Conservation (phyloP, 2,329 filamentous ascomycete species). For the Epichloe gansuensis region DNA sequence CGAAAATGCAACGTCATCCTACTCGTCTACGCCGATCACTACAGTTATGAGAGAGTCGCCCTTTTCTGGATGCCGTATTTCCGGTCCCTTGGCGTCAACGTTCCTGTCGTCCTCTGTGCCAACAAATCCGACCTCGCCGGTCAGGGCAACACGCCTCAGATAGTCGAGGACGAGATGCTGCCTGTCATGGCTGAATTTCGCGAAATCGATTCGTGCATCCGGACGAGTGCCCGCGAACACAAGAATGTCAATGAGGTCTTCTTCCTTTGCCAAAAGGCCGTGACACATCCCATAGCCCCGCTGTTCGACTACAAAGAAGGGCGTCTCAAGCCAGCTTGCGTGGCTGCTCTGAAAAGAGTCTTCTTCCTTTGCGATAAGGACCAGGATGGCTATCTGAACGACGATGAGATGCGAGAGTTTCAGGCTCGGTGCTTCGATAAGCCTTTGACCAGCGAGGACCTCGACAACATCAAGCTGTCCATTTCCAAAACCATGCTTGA, state of each 20-base stretch:
- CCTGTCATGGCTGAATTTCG: slow-evolving; percentile 98
- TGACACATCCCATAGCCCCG: slow-evolving; percentile 92
- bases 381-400: slow-evolving; percentile 84
- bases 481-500: slow-evolving; percentile 58
- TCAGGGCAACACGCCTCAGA: slow-evolving; percentile 65
- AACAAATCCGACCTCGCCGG: slow-evolving; percentile 89
- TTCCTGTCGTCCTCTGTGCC: slow-evolving; percentile 90
- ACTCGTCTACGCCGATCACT: slow-evolving; percentile 94
- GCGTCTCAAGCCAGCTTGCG: slow-evolving; percentile 74
- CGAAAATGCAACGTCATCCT: slow-evolving; percentile 95
- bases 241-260: slow-evolving; percentile 94
- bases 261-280: slow-evolving; percentile 95
- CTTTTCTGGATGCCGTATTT: slow-evolving; percentile 99
- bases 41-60: slow-evolving; percentile 94
- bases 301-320: slow-evolving; percentile 94
- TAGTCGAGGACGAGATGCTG: slow-evolving; percentile 93
- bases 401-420: slow-evolving; percentile 82
- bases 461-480: slow-evolving; percentile 82
- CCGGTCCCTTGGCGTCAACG: slow-evolving; percentile 93
- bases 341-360: slow-evolving; percentile 75
- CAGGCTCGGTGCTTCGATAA: slow-evolving; percentile 90
- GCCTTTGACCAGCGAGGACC: slow-evolving; percentile 64
- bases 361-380: slow-evolving; percentile 97
- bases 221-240: slow-evolving; percentile 83
- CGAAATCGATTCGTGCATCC: slow-evolving; percentile 95